A percentile compares a stretch with the other conserved stretches of the same genome.
phyloP scores from a whole-genome alignment of 2,329 filamentous ascomycete genomes.

The Rachicladosporium sp. region DNA sequence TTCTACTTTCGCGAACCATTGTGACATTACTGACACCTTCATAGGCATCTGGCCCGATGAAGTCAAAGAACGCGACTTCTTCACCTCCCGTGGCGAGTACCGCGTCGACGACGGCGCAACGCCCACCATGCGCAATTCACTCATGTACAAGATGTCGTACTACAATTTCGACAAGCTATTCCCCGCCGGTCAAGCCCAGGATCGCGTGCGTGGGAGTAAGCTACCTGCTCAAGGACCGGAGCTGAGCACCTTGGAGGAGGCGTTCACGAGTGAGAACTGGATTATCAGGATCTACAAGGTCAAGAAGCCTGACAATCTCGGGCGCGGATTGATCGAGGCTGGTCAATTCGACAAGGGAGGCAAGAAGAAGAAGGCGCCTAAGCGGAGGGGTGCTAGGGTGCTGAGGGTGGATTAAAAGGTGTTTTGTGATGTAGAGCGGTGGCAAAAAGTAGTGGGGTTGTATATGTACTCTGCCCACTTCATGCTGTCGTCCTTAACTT shows the following conservation, averaged over 20 bases:
- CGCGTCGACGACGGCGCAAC: slow-evolving; percentile 86
- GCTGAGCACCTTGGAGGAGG: slow-evolving; percentile 84
- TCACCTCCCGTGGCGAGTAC: slow-evolving; percentile 88
- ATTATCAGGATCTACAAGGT: slow-evolving; percentile 99
- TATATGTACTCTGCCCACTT: no score
- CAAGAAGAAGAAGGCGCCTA: slow-evolving; percentile 69
- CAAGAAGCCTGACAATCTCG: slow-evolving; percentile 94
- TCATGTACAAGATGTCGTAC: slow-evolving; percentile 99
- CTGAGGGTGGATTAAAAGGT: slow-evolving; percentile 54
- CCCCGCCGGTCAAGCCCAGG: slow-evolving; percentile 76
- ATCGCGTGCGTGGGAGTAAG: slow-evolving; percentile 71
- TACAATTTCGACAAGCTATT: slow-evolving; percentile 93
- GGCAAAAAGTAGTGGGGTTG: no score
- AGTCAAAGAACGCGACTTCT: slow-evolving; percentile 93
- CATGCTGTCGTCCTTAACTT: no score
- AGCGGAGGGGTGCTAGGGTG: slow-evolving; percentile 59
- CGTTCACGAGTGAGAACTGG: slow-evolving; percentile 99
- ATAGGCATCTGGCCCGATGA: slow-evolving; percentile 88
- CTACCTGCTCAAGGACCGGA: slow-evolving; percentile 76
- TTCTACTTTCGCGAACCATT: neutral
- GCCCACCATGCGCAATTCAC: slow-evolving; percentile 95
- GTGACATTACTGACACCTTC: slow-evolving; percentile 5
- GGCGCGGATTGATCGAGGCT: slow-evolving; percentile 66
- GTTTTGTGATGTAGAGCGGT: no score
- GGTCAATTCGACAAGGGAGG: slow-evolving; percentile 62